Evolutionary conservation across 148 eudicot species (phyloP).

Genomic region (Rhododendron ovatum): DNA sequence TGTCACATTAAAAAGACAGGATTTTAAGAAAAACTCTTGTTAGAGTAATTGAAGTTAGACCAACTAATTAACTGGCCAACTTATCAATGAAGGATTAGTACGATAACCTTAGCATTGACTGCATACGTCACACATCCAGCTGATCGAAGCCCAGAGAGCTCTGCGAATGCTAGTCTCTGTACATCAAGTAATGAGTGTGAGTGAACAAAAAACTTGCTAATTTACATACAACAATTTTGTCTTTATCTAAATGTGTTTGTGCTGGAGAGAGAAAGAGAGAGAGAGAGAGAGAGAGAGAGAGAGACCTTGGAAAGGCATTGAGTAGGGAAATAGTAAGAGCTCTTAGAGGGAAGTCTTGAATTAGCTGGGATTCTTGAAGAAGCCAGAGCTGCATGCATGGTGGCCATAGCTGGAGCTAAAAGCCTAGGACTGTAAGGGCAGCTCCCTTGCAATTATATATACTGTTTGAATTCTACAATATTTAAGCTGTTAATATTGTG

Average conservation of each 20-base stretch:
- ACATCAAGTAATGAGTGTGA: constrained; percentile 2
- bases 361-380: constrained; percentile 66
- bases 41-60: not conserved
- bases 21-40: not conserved
- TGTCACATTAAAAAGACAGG: not conserved
- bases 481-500: not conserved
- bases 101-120: constrained; percentile 45
- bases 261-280: not conserved
- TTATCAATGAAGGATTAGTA: not conserved
- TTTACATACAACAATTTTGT: not conserved
- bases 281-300: constrained; percentile 8
- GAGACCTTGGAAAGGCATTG: constrained; percentile 68
- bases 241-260: not conserved
- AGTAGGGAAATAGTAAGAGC: constrained; percentile 53
- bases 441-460: constrained; percentile 19
- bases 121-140: constrained; percentile 47
- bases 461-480: not conserved
- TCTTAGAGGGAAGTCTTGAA: constrained; percentile 59
- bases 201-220: not conserved
- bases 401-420: constrained; percentile 50
- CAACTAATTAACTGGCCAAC: not conserved
- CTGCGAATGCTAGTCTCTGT: constrained; percentile 67
- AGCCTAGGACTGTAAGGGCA: constrained; percentile 11
- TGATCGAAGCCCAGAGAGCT: constrained; percentile 73
- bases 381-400: constrained; percentile 81